These are phyloP conservation scores for Carex scoparia DNA, from an alignment of 176 grass and related monocot species.

Conservation along the genomic window DNA sequence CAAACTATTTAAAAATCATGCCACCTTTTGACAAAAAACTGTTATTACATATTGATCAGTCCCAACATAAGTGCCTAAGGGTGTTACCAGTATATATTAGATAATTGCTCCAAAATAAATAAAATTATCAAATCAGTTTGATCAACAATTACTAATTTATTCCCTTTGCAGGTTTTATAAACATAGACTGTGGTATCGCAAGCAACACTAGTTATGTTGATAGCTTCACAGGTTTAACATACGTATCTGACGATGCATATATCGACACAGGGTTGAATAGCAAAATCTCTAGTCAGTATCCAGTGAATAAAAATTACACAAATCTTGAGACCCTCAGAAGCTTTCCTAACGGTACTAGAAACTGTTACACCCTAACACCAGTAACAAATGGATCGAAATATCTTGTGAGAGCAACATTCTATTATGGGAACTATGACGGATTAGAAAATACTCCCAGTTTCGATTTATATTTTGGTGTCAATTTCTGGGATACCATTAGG, in stretches of 20 bases:
- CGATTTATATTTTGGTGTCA: conserved; percentile 35
- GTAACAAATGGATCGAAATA: conserved; percentile 5
- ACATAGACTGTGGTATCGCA: conserved; percentile 48
- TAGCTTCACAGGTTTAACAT: conserved; percentile 29
- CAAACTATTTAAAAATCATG: not conserved
- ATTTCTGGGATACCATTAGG: conserved; percentile 16
- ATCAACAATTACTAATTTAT: not conserved
- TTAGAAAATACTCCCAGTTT: not conserved
- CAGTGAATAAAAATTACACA: no score
- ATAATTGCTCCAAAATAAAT: not conserved
- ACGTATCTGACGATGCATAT: conserved; percentile 51
- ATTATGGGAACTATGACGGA: conserved; percentile 33
- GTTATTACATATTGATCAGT: not conserved
- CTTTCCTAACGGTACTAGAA: conserved; percentile 21
- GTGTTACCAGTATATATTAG: not conserved
- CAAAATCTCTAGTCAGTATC: conserved; percentile 27
- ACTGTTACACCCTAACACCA: conserved; percentile 25
- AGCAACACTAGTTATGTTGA: conserved; percentile 33
- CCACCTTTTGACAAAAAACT: not conserved
- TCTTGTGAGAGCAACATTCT: conserved; percentile 30
- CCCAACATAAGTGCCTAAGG: not conserved
- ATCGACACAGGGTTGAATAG: conserved; percentile 34
- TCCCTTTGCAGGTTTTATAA: conserved; percentile 57
- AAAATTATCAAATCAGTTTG: not conserved
- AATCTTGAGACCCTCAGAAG: conserved; percentile 24